Evolutionary conservation across 2,329 filamentous ascomycete species (phyloP).

Genomic region (Reticulascus tulasneorum): DNA sequence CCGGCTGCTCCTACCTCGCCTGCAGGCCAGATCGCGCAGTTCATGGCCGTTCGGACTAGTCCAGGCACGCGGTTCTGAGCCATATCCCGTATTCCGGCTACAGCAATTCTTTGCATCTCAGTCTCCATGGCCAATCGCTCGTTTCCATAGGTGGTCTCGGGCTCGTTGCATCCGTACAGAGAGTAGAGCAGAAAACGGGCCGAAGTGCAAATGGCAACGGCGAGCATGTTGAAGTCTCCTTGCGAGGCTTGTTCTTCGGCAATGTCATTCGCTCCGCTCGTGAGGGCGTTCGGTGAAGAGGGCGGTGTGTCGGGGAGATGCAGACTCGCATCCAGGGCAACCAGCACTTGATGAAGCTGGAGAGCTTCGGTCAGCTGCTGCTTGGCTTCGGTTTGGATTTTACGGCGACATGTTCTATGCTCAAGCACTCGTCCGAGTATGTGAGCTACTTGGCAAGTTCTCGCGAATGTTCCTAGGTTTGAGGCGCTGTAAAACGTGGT

Average conservation of each 20-base stretch:
- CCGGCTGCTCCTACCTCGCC: background rate
- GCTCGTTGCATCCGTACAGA: conserved; percentile 16
- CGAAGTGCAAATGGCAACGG: conserved; percentile 10
- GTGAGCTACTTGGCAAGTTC: conserved; percentile 26
- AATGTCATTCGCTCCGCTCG: too few relatives aligned
- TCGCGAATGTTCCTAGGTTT: conserved; percentile 20
- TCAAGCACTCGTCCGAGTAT: conserved; percentile 24
- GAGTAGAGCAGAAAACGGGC: conserved; percentile 15
- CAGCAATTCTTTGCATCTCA: conserved; percentile 12
- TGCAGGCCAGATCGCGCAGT: too few relatives aligned
- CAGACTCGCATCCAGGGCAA: conserved; percentile 2
- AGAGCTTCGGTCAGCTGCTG: conserved; percentile 11
- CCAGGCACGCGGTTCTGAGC: background rate
- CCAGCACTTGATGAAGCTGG: conserved; percentile 6
- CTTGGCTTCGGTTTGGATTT: background rate
- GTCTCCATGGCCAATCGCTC: conserved; percentile 11
- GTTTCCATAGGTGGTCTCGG: background rate
- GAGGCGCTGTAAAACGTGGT: conserved; percentile 10
- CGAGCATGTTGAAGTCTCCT: background rate
- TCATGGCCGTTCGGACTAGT: background rate
- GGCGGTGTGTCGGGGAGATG: background rate
- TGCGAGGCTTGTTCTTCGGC: too few relatives aligned
- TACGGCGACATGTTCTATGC: conserved; percentile 11
- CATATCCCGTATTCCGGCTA: conserved; percentile 9
- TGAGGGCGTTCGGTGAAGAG: too few relatives aligned